A percentile compares a stretch with the other conserved stretches of the same genome.
These are phyloP conservation scores for Isatis tinctoria DNA, from an alignment of 345 rosid genomes.

Conservation along the genomic window DNA sequence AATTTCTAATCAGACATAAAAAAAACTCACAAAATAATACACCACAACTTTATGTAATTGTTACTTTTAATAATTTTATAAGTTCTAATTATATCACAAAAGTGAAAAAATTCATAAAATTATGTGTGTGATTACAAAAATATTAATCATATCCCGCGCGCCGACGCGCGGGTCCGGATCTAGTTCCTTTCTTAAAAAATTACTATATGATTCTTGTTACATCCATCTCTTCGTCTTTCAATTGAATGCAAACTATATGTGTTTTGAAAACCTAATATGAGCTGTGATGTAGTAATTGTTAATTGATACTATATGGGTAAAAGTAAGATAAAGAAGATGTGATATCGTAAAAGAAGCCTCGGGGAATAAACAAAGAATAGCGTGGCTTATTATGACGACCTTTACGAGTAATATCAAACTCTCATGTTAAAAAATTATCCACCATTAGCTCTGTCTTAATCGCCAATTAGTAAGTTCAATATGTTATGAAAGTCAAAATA, in stretches of 20 bases:
- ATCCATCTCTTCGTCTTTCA: not conserved
- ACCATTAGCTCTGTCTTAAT: not conserved
- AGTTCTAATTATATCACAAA: too few relatives aligned
- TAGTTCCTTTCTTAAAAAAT: not conserved
- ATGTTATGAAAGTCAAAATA: too few relatives aligned
- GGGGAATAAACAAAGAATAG: slow-evolving; percentile 9
- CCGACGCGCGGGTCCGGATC: too few relatives aligned
- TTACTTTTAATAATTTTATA: too few relatives aligned
- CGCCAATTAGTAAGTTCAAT: not conserved
- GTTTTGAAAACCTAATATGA: not conserved
- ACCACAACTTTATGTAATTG: too few relatives aligned
- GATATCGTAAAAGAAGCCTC: slow-evolving; percentile 17
- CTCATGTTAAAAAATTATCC: not conserved
- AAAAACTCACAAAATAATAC: too few relatives aligned
- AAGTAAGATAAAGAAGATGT: not conserved
- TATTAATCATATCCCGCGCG: too few relatives aligned
- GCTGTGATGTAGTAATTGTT: slow-evolving; percentile 5
- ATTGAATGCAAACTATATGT: not conserved
- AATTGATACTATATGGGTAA: not conserved
- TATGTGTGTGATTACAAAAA: too few relatives aligned
- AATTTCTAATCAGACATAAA: too few relatives aligned
- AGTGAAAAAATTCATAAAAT: too few relatives aligned
- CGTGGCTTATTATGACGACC: slow-evolving; percentile 9
- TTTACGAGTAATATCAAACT: slow-evolving; percentile 2
- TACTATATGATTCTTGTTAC: not conserved